Base-by-base conservation (phyloP, 768 basidiomycete species). In the Panaeolus cyanescens region DNA sequence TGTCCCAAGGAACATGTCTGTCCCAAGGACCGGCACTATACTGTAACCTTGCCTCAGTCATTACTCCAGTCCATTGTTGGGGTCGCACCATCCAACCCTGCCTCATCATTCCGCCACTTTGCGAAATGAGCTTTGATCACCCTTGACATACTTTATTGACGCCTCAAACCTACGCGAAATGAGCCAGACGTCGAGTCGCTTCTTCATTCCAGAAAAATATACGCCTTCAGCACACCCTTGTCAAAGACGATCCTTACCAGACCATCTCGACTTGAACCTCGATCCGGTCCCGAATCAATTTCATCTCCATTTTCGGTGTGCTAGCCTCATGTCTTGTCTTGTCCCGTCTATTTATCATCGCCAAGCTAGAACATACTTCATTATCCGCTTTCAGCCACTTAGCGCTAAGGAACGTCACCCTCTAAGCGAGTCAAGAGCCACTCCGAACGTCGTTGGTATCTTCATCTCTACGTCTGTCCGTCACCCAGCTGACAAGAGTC, bases 111-210 rank as follows among this genome's bases (percentile, higher is more conserved):
- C n/a, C n/a, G n/a, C n/a, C 37, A 19, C 19, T 42, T 42, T 1
- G 39, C 45, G 45, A 50, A 50, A 50, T 50, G 25, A 50, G 45
- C 6, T 50, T 50, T 50, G 45, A 50, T 50, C 45, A 50, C 15
- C 22, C 22, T 50, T 50, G 45, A 22, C 4, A 28, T 50, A 50
- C 22, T 28, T 30, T 50, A 28, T 50, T 13, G 9, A 50, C n/a
- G 12, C 25, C 30, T 12, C 7, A n/a, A 7, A 50, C 22, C 15
- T 50, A 50, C 45, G 45, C 45, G 45, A 50, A 25, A 50, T 50
- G 45, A 50, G 45, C 5, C 15, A 12, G 25, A 50, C 25, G 45
- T 50, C 45, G 45, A 50, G 39, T 42, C 19, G 25, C 45, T 39
- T 50, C 25, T 50, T 50, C 45, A 25, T 50, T 50, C 25, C n/a